Conservation (phyloP, 225 moss, liverwort and hornwort genomes). For the Polytrichum formosum region DNA sequence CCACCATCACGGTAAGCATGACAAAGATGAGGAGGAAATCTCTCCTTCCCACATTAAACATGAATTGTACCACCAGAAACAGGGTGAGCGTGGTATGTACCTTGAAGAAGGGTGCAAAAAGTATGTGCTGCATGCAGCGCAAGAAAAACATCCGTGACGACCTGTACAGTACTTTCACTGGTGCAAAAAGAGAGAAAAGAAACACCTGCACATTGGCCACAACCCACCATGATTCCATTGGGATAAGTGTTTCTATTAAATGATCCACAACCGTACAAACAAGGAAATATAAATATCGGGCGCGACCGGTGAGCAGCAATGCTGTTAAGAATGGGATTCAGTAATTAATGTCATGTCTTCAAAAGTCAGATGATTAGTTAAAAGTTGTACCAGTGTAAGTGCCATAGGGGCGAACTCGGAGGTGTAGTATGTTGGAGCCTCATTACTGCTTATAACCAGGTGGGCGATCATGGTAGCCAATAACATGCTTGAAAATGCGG, state of each 20-base stretch:
- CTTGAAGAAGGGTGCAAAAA: slow-evolving; percentile 81
- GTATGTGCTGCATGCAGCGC: slow-evolving; percentile 50
- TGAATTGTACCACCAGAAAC: neutral
- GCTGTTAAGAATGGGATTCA: too few relatives aligned
- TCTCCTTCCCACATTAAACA: neutral
- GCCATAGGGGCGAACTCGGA: slow-evolving; percentile 68
- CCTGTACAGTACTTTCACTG: slow-evolving; percentile 65
- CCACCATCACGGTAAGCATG: too few relatives aligned
- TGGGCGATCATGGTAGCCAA: slow-evolving; percentile 79
- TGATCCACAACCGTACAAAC: too few relatives aligned
- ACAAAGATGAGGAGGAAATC: too few relatives aligned
- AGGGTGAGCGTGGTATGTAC: slow-evolving; percentile 17
- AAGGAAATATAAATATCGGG: neutral
- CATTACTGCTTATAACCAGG: slow-evolving; percentile 45
- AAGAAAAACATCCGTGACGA: slow-evolving; percentile 64
- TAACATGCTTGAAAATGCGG: slow-evolving; percentile 65
- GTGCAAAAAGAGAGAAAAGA: slow-evolving; percentile 45
- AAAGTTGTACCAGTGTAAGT: slow-evolving; percentile 44
- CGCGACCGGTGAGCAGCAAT: neutral
- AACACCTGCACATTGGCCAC: slow-evolving; percentile 46
- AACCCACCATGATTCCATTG: neutral
- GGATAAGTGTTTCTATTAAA: neutral
- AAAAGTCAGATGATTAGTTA: too few relatives aligned
- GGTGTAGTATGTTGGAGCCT: slow-evolving; percentile 25
- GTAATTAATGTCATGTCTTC: neutral